phyloP scores from a whole-genome alignment of 2,329 filamentous ascomycete genomes.

The Ambrosiella cleistominuta region DNA sequence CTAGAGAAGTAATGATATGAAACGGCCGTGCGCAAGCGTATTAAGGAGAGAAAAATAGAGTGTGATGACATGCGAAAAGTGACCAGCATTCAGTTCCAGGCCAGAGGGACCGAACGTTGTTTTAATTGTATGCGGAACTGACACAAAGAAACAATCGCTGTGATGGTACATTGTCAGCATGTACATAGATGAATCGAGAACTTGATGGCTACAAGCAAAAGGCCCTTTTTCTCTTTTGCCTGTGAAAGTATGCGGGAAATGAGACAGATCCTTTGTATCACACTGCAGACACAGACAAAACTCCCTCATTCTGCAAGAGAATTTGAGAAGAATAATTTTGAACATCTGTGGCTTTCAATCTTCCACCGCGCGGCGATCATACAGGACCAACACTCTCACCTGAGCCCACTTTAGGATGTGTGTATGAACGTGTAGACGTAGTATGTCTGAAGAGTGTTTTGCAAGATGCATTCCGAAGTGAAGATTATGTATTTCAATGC shows the following conservation, averaged over 20 bases:
- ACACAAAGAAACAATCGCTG: too few relatives aligned
- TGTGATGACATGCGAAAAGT: not conserved
- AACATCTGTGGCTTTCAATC: not conserved
- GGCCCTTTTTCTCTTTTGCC: too few relatives aligned
- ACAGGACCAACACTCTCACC: constrained; percentile 6
- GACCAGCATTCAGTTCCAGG: not conserved
- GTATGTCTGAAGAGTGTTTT: constrained; percentile 12
- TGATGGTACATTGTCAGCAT: not conserved
- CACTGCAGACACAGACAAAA: not conserved
- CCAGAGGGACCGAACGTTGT: not conserved
- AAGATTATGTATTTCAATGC: not conserved
- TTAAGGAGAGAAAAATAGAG: not conserved
- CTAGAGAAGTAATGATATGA: constrained; percentile 3
- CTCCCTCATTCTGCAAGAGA: not conserved
- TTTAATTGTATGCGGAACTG: not conserved
- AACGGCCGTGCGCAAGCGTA: constrained; percentile 4
- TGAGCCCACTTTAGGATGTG: not conserved
- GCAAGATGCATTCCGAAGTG: not conserved
- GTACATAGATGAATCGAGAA: not conserved
- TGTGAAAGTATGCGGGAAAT: too few relatives aligned
- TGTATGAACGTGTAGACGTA: not conserved
- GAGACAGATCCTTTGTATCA: too few relatives aligned
- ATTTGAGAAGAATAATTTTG: not conserved
- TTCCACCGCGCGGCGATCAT: constrained; percentile 6
- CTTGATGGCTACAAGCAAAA: not conserved